phyloP scores from a whole-genome alignment of 352 stramenopile species.

The Pythium pyrilobum region DNA sequence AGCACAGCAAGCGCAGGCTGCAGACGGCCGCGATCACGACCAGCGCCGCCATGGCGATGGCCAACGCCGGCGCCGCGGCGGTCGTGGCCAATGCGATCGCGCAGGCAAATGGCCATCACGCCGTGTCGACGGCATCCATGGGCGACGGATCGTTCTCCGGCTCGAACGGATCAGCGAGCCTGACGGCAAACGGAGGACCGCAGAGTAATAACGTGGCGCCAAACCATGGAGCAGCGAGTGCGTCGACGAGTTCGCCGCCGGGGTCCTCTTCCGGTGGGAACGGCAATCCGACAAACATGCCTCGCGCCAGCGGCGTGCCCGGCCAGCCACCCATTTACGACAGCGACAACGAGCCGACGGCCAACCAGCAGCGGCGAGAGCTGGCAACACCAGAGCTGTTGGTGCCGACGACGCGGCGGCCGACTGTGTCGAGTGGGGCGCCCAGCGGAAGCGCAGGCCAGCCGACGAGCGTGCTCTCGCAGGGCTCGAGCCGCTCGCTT shows the following conservation, averaged over 20 bases:
- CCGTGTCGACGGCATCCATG: too few relatives aligned
- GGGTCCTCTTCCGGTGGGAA: background rate
- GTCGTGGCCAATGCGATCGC: conserved; percentile 1
- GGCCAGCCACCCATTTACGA: conserved; percentile 13
- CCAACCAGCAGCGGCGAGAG: background rate
- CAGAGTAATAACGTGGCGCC: too few relatives aligned
- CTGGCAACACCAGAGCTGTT: too few relatives aligned
- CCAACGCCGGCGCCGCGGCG: conserved; percentile 1
- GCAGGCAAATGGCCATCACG: conserved; percentile 11
- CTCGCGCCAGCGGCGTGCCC: background rate
- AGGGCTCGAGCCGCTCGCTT: background rate
- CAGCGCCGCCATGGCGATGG: background rate
- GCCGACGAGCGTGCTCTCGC: background rate
- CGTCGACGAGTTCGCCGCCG: background rate
- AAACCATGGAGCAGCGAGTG: too few relatives aligned
- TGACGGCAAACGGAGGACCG: too few relatives aligned
- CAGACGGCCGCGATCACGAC: conserved; percentile 4
- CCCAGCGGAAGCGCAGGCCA: too few relatives aligned
- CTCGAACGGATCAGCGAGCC: too few relatives aligned
- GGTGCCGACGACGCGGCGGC: too few relatives aligned
- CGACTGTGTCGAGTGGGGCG: too few relatives aligned
- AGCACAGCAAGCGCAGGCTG: conserved; percentile 13
- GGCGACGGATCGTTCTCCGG: too few relatives aligned
- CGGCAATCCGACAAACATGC: background rate
- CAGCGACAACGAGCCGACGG: background rate